Conservation (phyloP, 2,329 filamentous ascomycete genomes). For the Gyromitra esculenta region DNA sequence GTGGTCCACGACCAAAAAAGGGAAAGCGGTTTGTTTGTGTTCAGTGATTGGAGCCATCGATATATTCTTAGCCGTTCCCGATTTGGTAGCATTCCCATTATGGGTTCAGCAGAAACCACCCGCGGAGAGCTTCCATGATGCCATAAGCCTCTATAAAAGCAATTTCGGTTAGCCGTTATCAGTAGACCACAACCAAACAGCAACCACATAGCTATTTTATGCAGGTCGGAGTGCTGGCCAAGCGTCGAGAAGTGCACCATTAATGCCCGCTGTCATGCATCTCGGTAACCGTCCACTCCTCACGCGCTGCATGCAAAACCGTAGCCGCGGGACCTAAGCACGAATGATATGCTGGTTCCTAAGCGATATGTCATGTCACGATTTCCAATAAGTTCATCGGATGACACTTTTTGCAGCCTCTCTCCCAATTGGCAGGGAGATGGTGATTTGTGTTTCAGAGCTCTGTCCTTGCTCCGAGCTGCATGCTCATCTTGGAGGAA, state of each 20-base stretch:
- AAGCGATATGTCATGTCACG: slow-evolving; percentile 7
- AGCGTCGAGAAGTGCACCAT: slow-evolving; percentile 15
- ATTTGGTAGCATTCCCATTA: neutral
- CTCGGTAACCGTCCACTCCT: slow-evolving; percentile 23
- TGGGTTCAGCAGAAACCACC: neutral
- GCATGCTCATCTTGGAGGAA: slow-evolving; percentile 45
- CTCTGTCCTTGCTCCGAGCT: slow-evolving; percentile 12
- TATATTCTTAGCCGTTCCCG: slow-evolving; percentile 17
- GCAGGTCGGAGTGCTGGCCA: slow-evolving; percentile 12
- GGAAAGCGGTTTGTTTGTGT: neutral
- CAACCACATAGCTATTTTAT: neutral
- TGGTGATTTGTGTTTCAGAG: slow-evolving; percentile 35
- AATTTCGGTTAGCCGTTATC: slow-evolving; percentile 5
- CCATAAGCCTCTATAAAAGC: neutral
- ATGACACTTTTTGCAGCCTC: slow-evolving; percentile 17
- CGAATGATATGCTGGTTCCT: slow-evolving; percentile 5
- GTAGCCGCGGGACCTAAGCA: slow-evolving; percentile 9
- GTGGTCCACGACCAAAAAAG: neutral
- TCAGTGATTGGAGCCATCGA: slow-evolving; percentile 24
- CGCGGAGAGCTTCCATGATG: neutral
- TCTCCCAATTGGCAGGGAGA: slow-evolving; percentile 27
- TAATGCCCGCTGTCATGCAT: slow-evolving; percentile 38
- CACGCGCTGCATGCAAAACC: slow-evolving; percentile 21
- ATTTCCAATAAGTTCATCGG: slow-evolving; percentile 26
- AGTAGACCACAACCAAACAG: slow-evolving; percentile 7